Evolutionary conservation across 2,329 filamentous ascomycete species (phyloP).

Genomic region (Simplicillium sp.): DNA sequence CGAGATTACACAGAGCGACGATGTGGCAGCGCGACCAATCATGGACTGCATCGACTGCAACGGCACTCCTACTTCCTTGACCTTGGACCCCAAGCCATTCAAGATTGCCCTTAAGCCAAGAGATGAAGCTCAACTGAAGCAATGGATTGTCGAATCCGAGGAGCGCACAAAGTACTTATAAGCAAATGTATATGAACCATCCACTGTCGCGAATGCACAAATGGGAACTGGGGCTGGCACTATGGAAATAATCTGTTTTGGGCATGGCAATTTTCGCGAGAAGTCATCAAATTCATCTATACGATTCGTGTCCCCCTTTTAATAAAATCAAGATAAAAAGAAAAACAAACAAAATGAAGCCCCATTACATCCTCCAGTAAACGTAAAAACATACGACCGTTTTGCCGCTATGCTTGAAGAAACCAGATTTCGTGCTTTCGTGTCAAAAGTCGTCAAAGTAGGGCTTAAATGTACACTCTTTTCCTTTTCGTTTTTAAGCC

Average conservation of each 20-base stretch:
- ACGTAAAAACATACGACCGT: too few species aligned
- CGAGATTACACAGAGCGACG: conserved; percentile 36
- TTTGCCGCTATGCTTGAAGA: too few species aligned
- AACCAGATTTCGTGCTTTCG: not conserved
- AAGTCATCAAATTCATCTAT: too few species aligned
- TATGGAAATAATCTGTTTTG: not conserved
- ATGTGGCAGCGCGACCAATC: conserved; percentile 37
- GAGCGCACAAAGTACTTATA: conserved; percentile 35
- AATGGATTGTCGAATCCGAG: conserved; percentile 44
- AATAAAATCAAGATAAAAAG: too few species aligned
- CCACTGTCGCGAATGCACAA: not conserved
- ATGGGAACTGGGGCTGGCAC: not conserved
- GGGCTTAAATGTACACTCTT: conserved; percentile 22
- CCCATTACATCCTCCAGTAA: too few species aligned
- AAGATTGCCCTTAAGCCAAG: conserved; percentile 45
- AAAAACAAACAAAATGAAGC: too few species aligned
- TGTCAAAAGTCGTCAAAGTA: conserved; percentile 25
- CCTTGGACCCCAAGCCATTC: conserved; percentile 53
- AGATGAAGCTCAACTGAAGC: conserved; percentile 30
- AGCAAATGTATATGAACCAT: conserved; percentile 8
- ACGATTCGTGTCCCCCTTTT: too few species aligned
- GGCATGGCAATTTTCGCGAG: too few species aligned
- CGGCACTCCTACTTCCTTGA: conserved; percentile 45
- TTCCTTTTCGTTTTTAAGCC: conserved; percentile 9
- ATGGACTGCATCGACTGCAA: conserved; percentile 50